Evolutionary conservation across 176 grass and related monocot species (phyloP), one percentile per base, ranked within the genome.

Genomic region (Cenchrus purpureus): DNA sequence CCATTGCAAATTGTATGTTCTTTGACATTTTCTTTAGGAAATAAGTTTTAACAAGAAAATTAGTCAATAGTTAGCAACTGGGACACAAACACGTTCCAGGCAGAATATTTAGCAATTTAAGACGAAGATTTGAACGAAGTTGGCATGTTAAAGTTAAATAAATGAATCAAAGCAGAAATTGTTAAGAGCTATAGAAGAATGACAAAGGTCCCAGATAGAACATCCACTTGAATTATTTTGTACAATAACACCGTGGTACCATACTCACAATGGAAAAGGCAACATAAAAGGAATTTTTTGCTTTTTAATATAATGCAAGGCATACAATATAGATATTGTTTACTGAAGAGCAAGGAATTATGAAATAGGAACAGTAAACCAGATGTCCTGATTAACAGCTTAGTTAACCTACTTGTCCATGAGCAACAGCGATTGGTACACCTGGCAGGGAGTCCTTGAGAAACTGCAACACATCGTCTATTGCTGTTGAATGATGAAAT

Each of bases 391-490:
- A n/a, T 60, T 22, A 69, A 81, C 16, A 90, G 15, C 71, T 60
- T 80, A 88, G 60, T 75, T 77, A 80, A 88, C 62, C 1, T 90
- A 95, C 95, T 91, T 90, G 87, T 88, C 95, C 95, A 90, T 98
- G 95, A 86, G 89, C 95, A 88, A 93, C 82, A 65, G 91, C 93
- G 59, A 93, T 87, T 70, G 91, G 69, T 87, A 90, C 87, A 74
- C 88, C 72, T 22, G 95, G 89, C 55, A 95, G 89, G 40, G 79
- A 95, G 37, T 67, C 69, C 76, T 93, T 77, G 32, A 98, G 84
- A 89, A 91, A 98, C 84, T 89, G 85, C 83, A 86, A 88, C 78
- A 89, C 89, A 60, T 95, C 95, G 20, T 95, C 93, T 76, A 98
- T 83, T 73, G 91, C 95, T 98, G 87, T 91, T 74, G 77, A 87